Percentiles rank a stretch among this genome's conserved stretches.
Evolutionary conservation across 768 basidiomycete species (phyloP).

Genomic region (Kwoniella pini): DNA sequence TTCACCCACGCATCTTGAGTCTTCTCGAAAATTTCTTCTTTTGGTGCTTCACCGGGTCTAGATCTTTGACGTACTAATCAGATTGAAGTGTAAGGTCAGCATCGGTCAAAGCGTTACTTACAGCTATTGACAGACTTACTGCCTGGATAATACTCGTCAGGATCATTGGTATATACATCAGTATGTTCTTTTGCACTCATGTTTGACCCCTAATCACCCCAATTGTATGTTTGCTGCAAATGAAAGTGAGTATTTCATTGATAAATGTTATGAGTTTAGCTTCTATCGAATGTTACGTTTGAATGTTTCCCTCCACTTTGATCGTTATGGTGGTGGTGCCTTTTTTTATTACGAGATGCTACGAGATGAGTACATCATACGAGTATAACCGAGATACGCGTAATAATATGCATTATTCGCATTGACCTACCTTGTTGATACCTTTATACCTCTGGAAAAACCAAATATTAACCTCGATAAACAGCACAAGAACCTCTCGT

Average conservation of each 20-base stretch:
- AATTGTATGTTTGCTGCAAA: no score
- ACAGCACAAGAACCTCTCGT: no score
- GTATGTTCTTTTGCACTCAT: slow-evolving; percentile 3
- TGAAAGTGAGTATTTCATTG: no score
- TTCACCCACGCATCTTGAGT: slow-evolving; percentile 33
- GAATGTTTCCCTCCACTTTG: not conserved
- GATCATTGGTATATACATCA: slow-evolving; percentile 23
- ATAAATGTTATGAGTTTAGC: no score
- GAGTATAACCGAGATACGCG: slow-evolving; percentile 8
- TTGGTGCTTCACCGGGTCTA: slow-evolving; percentile 34
- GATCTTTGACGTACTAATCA: slow-evolving; percentile 24
- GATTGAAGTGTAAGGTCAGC: not conserved
- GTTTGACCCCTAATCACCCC: not conserved
- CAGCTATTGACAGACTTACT: slow-evolving; percentile 15
- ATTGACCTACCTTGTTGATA: no score
- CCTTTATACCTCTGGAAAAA: no score
- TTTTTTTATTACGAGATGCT: not conserved
- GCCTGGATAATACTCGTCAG: slow-evolving; percentile 34
- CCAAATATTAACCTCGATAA: no score
- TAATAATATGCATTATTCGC: not conserved
- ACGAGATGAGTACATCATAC: not conserved
- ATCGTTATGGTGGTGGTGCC: not conserved
- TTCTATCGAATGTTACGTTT: no score
- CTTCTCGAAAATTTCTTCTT: slow-evolving; percentile 37
- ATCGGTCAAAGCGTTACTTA: not conserved